Base-by-base conservation (phyloP, 176 grass and related monocot genomes). In the Cenchrus purpureus region DNA sequence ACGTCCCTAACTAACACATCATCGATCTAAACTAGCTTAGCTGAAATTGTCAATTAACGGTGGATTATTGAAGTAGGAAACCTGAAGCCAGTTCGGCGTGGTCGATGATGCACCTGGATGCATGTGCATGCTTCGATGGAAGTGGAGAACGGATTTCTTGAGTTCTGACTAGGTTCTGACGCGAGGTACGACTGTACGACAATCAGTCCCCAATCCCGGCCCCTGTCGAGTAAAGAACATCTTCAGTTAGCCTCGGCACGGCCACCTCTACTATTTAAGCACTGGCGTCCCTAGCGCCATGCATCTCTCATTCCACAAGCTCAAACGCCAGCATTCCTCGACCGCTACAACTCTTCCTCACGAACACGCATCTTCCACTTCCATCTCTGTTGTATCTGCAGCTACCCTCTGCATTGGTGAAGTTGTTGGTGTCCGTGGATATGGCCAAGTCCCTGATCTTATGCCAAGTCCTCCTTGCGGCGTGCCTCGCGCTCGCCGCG, bases 51-150 rank as follows among this genome's bases (percentile, higher is more conserved):
- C 25, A 79, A 65, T 12, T 28, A 42, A 32, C 10, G 45, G 28
- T 13, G 15, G 60, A 79, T 65, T 78, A 45, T 63, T 28, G 3
- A 11, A 63, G 20, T 22, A 62, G 20, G 22, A 32, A 32, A 32
- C 31, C 31, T 32, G 31, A 32, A 32, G 31, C 31, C 31, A 32
- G 31, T 32, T 32, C 31, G 31, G 31, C 31, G 31, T 32, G 31
- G 31, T 32, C 31, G 31, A 32, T 32, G 31, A 32, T 32, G 31
- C 31, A 32, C 31, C 25, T 51, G 31, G 2, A 22, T 25, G 1
- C 69, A 72, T 72, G 69, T 72, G 69, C 10, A 50, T 72, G 44
- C 69, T 72, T 72, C n/a, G 69, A 50, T 72, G 69, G 69, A 72
- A 50, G 28, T 13, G 10, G 61, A 31, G 31, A 25, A 65, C 28